Evolutionary conservation across 257 asterid genomes (phyloP).

Genomic region (Cynanchum wilfordii): DNA sequence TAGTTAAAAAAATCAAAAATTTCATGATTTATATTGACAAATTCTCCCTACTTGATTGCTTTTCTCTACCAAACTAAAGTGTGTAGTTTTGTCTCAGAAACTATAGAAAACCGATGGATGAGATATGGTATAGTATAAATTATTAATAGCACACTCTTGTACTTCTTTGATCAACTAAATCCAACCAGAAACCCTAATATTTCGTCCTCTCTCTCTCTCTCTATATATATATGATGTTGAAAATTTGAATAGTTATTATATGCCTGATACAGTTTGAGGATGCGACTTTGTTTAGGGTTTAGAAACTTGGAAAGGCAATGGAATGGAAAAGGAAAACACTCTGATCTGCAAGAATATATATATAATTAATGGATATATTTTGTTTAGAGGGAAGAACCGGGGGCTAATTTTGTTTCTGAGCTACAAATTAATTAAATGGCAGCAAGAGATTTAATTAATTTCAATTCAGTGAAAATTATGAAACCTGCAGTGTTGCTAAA

Average conservation of each 20-base stretch:
- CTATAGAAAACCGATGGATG: background rate
- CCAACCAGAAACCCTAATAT: too few relatives aligned
- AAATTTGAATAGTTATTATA: too few relatives aligned
- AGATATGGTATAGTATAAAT: too few relatives aligned
- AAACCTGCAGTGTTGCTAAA: background rate
- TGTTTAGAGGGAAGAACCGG: background rate
- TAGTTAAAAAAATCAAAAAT: conserved; percentile 21
- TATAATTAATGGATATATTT: background rate
- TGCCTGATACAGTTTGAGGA: too few relatives aligned
- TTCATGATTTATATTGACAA: conserved; percentile 30
- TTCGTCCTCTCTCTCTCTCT: background rate
- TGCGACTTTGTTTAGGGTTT: too few relatives aligned
- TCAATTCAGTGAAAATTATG: background rate
- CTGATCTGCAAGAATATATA: too few relatives aligned
- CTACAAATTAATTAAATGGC: background rate
- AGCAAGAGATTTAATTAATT: background rate
- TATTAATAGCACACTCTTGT: too few relatives aligned
- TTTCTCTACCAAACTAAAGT: conserved; percentile 27
- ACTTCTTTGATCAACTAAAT: too few relatives aligned
- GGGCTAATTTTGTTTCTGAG: too few relatives aligned
- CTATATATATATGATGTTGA: background rate
- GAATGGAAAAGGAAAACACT: too few relatives aligned
- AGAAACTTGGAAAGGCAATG: background rate
- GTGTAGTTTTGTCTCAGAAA: background rate
- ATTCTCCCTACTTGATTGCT: conserved; percentile 21